Evolutionary conservation across 1,284 basidiomycete species (phyloP).

Genomic region (Pyrrhoderma lamaoense): DNA sequence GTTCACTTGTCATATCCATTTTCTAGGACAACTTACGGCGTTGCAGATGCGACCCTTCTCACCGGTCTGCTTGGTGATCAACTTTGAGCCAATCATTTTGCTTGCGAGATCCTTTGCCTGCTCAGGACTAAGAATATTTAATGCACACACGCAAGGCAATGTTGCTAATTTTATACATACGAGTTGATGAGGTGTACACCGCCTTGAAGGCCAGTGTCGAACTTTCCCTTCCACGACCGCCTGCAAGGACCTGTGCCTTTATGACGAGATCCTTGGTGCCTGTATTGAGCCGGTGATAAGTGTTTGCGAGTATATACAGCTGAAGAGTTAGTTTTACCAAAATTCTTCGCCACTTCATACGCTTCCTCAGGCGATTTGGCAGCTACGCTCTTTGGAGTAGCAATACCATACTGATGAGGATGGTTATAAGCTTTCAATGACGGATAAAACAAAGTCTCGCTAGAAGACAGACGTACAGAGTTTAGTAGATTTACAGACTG

Average conservation of each 20-base stretch:
- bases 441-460: neutral
- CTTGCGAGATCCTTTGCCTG: slow-evolving; percentile 83
- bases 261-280: slow-evolving; percentile 77
- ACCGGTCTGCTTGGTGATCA: slow-evolving; percentile 99
- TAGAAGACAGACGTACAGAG: slow-evolving; percentile 48
- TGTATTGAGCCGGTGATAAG: slow-evolving; percentile 23
- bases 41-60: slow-evolving; percentile 91
- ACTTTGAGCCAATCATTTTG: slow-evolving; percentile 93
- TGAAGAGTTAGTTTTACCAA: slow-evolving; percentile 62
- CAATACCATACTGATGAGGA: slow-evolving; percentile 77
- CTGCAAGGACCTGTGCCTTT: slow-evolving; percentile 98
- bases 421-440: neutral
- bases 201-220: slow-evolving; percentile 93
- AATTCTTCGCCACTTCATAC: slow-evolving; percentile 80
- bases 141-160: slow-evolving; percentile 6
- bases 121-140: slow-evolving; percentile 53
- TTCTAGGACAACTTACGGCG: slow-evolving; percentile 50
- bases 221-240: slow-evolving; percentile 96
- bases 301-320: neutral
- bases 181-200: slow-evolving; percentile 94
- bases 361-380: slow-evolving; percentile 91
- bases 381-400: slow-evolving; percentile 88
- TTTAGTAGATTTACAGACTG: slow-evolving; percentile 94
- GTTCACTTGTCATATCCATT: neutral
- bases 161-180: slow-evolving; percentile 38